Base-by-base conservation (phyloP, 2,329 filamentous ascomycete genomes). In the Huntiella moniliformis region DNA sequence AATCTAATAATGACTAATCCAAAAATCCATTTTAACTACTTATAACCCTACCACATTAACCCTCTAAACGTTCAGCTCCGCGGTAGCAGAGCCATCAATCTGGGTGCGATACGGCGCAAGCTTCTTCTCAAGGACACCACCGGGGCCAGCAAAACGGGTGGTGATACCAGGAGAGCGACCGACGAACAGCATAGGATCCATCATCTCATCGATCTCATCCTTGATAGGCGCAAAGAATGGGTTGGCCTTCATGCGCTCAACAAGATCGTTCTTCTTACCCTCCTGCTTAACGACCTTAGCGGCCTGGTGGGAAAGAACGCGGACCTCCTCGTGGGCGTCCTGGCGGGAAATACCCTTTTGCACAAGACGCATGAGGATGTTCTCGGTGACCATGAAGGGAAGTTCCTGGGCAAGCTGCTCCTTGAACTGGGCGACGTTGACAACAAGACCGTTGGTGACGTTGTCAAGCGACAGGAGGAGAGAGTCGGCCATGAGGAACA, bases 251-350 rank as follows among this genome's bases (percentile, higher is more conserved):
- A 95, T 86, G 11, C 86, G 67, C 51, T 83, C 76, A 11, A 94
- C 74, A 2, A 94, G 68, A 58, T 94, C 85, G 56, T 94, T 94
- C 45, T 73, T 65, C 38, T 31, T 42, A 32, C 38, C 59, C 53
- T 70, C 61, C 38, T 63, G 54, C 58, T 70, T 68, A 28, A 70
- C 66, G 36, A 79, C 75, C 31, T 69, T 67, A 38, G 70, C 73
- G 0, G 85, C 83, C 62, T 92, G 67, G 63, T 86, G 80, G 2
- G 73, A 82, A 38, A 94, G 70, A 1, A 94, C 81, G 5, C 80
- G 79, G 55, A 94, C 87, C 61, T 88, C 66, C 64, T 94, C 86
- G 61, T 94, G 86, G 1, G 83, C 80, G 17, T 87, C 82, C 59
- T 92, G 84, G 43, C 85, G 67, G 7, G 74, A 82, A 22, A 67